These are phyloP conservation scores for Striga hermonthica DNA, from an alignment of 305 asterid species.

Conservation along the genomic window DNA sequence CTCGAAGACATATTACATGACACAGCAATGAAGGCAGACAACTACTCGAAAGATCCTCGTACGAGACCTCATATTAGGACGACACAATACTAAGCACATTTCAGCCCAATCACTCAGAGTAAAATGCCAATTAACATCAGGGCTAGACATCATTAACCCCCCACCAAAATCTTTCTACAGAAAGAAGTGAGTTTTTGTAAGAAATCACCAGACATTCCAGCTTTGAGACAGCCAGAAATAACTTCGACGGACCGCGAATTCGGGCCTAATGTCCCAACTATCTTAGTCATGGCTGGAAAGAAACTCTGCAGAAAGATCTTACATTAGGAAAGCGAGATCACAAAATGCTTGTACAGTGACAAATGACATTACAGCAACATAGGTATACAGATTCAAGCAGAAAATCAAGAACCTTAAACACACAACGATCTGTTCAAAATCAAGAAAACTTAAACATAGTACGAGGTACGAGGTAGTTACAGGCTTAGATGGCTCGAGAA, in stretches of 20 bases:
- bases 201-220: constrained; percentile 74
- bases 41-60: neutral
- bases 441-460: too few species aligned
- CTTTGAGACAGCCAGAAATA: constrained; percentile 63
- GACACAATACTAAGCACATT: neutral
- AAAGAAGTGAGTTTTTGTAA: neutral
- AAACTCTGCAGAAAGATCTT: constrained; percentile 47
- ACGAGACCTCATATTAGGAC: constrained; percentile 1
- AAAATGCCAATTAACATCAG: neutral
- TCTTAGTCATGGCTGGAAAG: constrained; percentile 81
- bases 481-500: constrained; percentile 71
- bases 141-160: neutral
- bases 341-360: neutral
- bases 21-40: neutral
- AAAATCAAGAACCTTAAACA: neutral
- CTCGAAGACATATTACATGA: neutral
- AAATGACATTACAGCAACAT: neutral
- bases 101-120: too few species aligned
- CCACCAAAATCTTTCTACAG: constrained; percentile 1
- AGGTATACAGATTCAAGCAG: constrained; percentile 8
- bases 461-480: constrained; percentile 26
- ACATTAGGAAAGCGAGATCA: neutral
- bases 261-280: constrained; percentile 73
- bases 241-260: constrained; percentile 69
- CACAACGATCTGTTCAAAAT: neutral